phyloP scores from a whole-genome alignment of 106 monocot species.

The Allium sativum region DNA sequence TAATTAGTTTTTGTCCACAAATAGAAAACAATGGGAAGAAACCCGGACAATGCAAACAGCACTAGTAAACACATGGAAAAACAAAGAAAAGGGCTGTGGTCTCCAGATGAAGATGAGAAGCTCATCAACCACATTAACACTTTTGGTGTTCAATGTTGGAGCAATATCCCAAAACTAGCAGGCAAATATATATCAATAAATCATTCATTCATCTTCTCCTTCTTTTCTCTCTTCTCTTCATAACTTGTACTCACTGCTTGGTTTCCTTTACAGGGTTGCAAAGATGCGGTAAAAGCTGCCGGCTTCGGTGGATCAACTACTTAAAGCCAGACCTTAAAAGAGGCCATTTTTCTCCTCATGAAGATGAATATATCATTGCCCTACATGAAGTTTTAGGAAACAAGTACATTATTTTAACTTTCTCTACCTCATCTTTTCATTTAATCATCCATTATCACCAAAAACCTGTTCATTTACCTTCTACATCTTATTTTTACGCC shows the following conservation, averaged over 20 bases:
- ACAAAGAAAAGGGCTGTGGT: slow-evolving; percentile 19
- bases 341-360: slow-evolving; percentile 33
- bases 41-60: background rate
- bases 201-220: background rate
- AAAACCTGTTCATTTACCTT: background rate
- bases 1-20: no score
- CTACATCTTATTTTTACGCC: no score
- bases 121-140: slow-evolving; percentile 50
- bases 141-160: slow-evolving; percentile 62
- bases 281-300: slow-evolving; percentile 72
- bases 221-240: background rate
- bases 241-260: background rate
- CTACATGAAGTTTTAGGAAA: slow-evolving; percentile 32
- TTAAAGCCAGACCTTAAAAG: slow-evolving; percentile 47
- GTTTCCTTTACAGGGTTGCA: slow-evolving; percentile 33
- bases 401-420: slow-evolving; percentile 12
- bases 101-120: slow-evolving; percentile 50
- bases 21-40: background rate
- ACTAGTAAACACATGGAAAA: background rate
- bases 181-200: slow-evolving; percentile 15
- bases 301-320: slow-evolving; percentile 69
- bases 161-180: slow-evolving; percentile 57
- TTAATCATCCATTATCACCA: background rate
- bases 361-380: slow-evolving; percentile 28
- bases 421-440: background rate